Base-by-base conservation (phyloP, 352 stramenopile genomes). In the Plasmopara muralis region DNA sequence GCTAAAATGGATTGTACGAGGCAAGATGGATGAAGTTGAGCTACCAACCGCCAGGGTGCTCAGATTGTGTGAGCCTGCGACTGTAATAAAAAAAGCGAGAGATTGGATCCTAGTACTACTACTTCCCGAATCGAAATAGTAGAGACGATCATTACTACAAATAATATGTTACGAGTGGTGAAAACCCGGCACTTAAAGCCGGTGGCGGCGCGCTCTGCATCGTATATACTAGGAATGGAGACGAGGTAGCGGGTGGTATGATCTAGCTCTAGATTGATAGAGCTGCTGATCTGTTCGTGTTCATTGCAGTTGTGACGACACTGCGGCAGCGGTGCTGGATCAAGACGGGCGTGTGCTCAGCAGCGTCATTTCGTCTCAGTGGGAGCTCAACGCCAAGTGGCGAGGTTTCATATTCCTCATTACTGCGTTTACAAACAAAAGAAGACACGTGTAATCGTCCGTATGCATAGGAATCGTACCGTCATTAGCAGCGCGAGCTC, bases 221-320 rank as follows among this genome's bases (percentile, higher is more conserved):
- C 82, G 38, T 91, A 85, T 46, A 71, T 98, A 8, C 68, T 99
- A 46, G 93, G 95, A 15, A 97, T 98, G 59, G 93, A 98, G 68
- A 98, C 92, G 20, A 89, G 74, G 73, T 81, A 49, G 2, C 12
- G 12, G 28, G 14, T 18, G 9, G 33, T 48, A 16, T 8, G 50
- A 40, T 47, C 0, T 34, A 12, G 15, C 7, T 35, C 12, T 20
- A 20, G 2, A 37, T 18, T 31, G 16, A 31, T 30, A 13, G 16
- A 37, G 29, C 12, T 47, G n/a, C 16, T 39, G 16, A 34, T 18
- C 30, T 50, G 16, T 9, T 43, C 15, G 12, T 38, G 14, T 13
- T n/a, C 9, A 6, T 29, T 48, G 43, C 33, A 96, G 87, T 47
- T 98, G 95, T 64, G 93, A 98, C 66, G 95, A 98, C 66, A 98